Evolutionary conservation across 139 green algal genomes (phyloP), one percentile per base, ranked within the genome.

Genomic region (Volvox africanus): DNA sequence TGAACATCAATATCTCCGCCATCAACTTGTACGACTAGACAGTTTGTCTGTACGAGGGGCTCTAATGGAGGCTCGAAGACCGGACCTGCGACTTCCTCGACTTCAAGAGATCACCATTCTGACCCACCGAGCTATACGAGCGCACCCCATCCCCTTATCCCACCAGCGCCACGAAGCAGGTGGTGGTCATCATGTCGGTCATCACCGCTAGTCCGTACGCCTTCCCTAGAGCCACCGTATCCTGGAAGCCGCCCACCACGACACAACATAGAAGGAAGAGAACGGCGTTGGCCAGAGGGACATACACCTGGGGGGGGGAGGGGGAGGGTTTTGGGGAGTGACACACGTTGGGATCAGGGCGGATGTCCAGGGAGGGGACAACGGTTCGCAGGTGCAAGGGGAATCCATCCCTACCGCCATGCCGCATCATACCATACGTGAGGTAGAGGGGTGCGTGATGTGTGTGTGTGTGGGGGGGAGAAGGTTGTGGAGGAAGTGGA

Each of bases 151-250:
- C 71, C 26, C 71, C 71, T 69, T n/a, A n/a, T n/a, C 62, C 62
- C 62, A 92, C 62, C 32, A 93, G 26, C 0, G 81, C 71, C 1
- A 91, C 44, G 13, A 93, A 28, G 79, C 32, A 68, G 0, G 85
- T 91, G 65, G 91, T 93, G 61, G 88, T 89, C 1, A 93, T 1
- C 87, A 93, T 93, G 18, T 92, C 91, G 0, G 50, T 87, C 30
- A 77, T 86, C 0, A 93, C 80, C 14, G 87, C 79, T n/a, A 93
- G 71, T 0, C 84, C 84, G 84, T 89, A 89, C 68, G 84, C 84
- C 84, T 82, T 89, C 68, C 84, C 84, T 69, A 89, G 80, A 26
- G 84, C 44, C 44, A 82, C 79, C 61, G 91, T 88, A 32, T 79
- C 87, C 26, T 79, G 33, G 81, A 93, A 93, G 61, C 87, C 87